Evolutionary conservation across 2,329 filamentous ascomycete genomes (phyloP).

Genomic region (Pestalotiopsis sp.): DNA sequence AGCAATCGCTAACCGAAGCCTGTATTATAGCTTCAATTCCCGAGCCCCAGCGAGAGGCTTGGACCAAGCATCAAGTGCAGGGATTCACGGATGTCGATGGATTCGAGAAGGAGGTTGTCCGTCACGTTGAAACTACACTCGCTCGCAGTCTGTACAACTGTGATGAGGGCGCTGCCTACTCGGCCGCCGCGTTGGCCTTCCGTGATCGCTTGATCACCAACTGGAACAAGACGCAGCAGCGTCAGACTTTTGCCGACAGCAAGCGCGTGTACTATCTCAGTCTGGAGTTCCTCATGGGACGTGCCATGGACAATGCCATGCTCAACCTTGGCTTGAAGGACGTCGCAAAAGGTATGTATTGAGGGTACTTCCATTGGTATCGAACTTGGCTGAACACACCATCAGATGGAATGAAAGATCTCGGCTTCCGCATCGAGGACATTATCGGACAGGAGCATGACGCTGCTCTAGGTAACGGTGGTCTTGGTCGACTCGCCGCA

Average conservation of each 20-base stretch:
- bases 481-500: slow-evolving; percentile 88
- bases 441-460: slow-evolving; percentile 94
- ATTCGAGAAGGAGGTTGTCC: slow-evolving; percentile 84
- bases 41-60: slow-evolving; percentile 82
- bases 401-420: slow-evolving; percentile 77
- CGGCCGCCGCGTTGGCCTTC: slow-evolving; percentile 87
- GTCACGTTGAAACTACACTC: slow-evolving; percentile 93
- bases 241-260: slow-evolving; percentile 84
- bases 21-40: slow-evolving; percentile 68
- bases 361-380: neutral
- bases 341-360: slow-evolving; percentile 68
- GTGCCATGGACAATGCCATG: slow-evolving; percentile 97
- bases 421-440: slow-evolving; percentile 97
- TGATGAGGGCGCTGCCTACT: slow-evolving; percentile 91
- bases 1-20: slow-evolving; percentile 13
- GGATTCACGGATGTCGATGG: slow-evolving; percentile 79
- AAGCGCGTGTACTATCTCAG: slow-evolving; percentile 98
- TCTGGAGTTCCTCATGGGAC: slow-evolving; percentile 96
- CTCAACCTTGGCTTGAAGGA: slow-evolving; percentile 90
- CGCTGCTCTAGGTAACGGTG: slow-evolving; percentile 93
- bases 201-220: slow-evolving; percentile 89
- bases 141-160: slow-evolving; percentile 98
- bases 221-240: slow-evolving; percentile 98
- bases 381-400: slow-evolving; percentile 15
- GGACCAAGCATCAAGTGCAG: slow-evolving; percentile 62